Base-by-base conservation (phyloP, 2,329 filamentous ascomycete species). In the Colletotrichum brevisporum region DNA sequence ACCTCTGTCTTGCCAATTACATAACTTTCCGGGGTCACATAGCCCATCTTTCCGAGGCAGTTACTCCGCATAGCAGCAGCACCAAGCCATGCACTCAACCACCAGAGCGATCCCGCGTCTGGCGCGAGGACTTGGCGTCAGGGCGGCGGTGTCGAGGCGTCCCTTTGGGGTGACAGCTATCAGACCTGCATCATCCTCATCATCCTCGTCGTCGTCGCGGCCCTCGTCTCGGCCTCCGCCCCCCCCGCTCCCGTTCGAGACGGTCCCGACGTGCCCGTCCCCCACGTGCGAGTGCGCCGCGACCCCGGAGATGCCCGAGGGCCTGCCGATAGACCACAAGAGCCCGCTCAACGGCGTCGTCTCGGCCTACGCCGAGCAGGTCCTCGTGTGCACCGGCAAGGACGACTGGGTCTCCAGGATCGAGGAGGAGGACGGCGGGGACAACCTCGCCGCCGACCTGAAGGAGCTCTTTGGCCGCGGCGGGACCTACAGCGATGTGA, bases 391-490 rank as follows among this genome's bases (percentile, higher is more conserved):
- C 71, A 97, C 94, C 0, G 94, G 94, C 5, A 89, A 90, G 70
- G 82, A 86, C 36, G 93, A 97, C 81, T 98, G 95, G 95, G 84
- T 86, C 31, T 95, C 92, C 76, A 88, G 89, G 66, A 97, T 98
- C 71, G 94, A 97, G 77, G 91, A 97, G 53, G 94, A 97, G 69
- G 89, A 91, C 74, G 86, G 80, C 75, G 88, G 83, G 16, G 86
- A 90, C 73, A 91, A 91, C 73, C 78, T 95, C 18, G 90, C 91
- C 6, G 89, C 91, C 45, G 90, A 93, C 63, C 78, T 98, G 67
- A 95, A 93, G 78, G 86, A 88, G 73, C 77, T 93, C 43, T 81
- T 94, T 71, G 91, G 91, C 3, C 84, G 90, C 8, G 89, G 90
- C 3, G 92, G 92, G 4, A 81, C 82, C 61, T 93, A 88, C 77